Percentiles rank a stretch among this genome's conserved stretches.
Conservation (phyloP, 805 yeast genomes). For the Jamesozyma rosinii region DNA sequence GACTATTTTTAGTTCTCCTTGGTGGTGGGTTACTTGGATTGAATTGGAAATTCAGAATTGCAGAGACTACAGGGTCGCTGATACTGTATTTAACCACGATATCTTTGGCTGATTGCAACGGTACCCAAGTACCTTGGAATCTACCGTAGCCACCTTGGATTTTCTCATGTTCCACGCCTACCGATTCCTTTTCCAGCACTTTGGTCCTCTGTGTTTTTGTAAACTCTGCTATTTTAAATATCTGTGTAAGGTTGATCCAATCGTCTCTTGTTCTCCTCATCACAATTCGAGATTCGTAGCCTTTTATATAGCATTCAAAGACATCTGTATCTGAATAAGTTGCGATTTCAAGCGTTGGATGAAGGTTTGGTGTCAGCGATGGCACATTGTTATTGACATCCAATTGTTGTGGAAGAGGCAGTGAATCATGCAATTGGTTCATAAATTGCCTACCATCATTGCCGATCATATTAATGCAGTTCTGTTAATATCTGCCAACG, state of each 20-base stretch:
- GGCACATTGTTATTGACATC: neutral
- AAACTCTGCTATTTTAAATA: slow-evolving; percentile 65
- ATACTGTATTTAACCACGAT: slow-evolving; percentile 46
- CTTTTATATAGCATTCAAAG: slow-evolving; percentile 55
- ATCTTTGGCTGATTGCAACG: slow-evolving; percentile 52
- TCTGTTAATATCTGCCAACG: too few relatives aligned
- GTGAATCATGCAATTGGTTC: neutral
- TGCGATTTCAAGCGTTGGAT: slow-evolving; percentile 32
- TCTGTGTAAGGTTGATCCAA: slow-evolving; percentile 89
- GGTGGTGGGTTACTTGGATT: slow-evolving; percentile 39
- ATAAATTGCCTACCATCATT: neutral
- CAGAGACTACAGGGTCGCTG: slow-evolving; percentile 39
- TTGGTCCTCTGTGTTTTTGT: slow-evolving; percentile 74
- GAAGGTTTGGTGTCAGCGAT: neutral
- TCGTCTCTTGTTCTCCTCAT: slow-evolving; percentile 88
- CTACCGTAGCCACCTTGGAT: slow-evolving; percentile 81
- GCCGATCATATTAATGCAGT: neutral
- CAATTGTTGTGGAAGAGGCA: neutral
- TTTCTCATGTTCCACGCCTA: slow-evolving; percentile 61
- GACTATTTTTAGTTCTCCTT: slow-evolving; percentile 33
- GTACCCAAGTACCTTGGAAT: slow-evolving; percentile 84
- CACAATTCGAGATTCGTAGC: slow-evolving; percentile 30
- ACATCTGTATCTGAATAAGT: slow-evolving; percentile 46
- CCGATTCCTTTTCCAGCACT: slow-evolving; percentile 67
- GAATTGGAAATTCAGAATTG: slow-evolving; percentile 47